These are phyloP conservation scores for Neonectria coccinea DNA, from an alignment of 2,329 filamentous ascomycete genomes.

Conservation along the genomic window DNA sequence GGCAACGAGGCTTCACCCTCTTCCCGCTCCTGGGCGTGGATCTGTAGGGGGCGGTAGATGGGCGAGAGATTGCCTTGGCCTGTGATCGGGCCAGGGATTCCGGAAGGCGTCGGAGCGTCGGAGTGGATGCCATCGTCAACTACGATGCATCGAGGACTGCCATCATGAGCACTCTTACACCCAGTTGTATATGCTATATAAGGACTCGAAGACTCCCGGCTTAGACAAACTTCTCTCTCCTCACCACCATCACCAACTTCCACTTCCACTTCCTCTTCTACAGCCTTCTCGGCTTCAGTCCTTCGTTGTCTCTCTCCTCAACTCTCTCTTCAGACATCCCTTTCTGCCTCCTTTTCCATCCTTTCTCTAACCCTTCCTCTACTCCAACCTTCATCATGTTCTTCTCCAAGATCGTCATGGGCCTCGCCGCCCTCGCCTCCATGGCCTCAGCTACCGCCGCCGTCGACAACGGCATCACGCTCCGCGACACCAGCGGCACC, in stretches of 20 bases:
- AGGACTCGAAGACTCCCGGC: constrained; percentile 7
- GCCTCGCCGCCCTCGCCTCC: constrained; percentile 44
- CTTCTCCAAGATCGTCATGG: constrained; percentile 46
- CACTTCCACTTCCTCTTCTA: constrained; percentile 17
- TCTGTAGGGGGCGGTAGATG: background rate
- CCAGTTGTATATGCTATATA: constrained; percentile 18
- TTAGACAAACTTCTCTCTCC: background rate
- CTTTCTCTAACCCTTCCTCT: constrained; percentile 2
- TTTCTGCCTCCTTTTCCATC: too few relatives aligned
- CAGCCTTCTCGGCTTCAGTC: constrained; percentile 20
- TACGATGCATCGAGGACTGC: background rate
- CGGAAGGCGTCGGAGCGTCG: background rate
- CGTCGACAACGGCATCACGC: constrained; percentile 48
- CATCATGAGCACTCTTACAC: background rate
- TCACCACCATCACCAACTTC: constrained; percentile 16
- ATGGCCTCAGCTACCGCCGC: constrained; percentile 44
- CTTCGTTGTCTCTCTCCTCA: constrained; percentile 20
- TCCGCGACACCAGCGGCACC: constrained; percentile 30
- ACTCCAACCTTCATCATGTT: constrained; percentile 42
- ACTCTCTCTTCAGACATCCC: background rate
- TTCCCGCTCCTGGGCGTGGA: background rate
- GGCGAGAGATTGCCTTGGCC: background rate
- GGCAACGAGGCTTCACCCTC: constrained; percentile 1
- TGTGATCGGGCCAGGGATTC: background rate
- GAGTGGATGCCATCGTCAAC: constrained; percentile 1